Conservation (phyloP, 164 flowering plant genomes). For the Akebia trifoliata region DNA sequence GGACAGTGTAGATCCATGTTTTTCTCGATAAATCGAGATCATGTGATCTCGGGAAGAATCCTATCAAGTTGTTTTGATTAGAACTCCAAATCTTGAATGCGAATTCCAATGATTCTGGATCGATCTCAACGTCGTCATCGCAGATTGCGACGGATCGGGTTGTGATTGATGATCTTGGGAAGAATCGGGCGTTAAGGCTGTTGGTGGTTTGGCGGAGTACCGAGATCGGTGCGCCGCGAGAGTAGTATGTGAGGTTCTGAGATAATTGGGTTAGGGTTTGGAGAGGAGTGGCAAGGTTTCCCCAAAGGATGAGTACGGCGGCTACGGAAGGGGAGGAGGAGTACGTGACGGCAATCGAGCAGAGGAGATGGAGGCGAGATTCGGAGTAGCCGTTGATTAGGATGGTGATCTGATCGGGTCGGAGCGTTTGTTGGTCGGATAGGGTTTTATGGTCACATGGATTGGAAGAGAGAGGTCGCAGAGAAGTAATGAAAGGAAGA, state of each 20-base stretch:
- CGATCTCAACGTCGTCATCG: slow-evolving; percentile 84
- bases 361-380: slow-evolving; percentile 71
- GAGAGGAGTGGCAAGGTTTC: slow-evolving; percentile 62
- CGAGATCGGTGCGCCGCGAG: slow-evolving; percentile 40
- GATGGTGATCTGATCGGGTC: slow-evolving; percentile 65
- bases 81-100: slow-evolving; percentile 61
- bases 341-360: slow-evolving; percentile 55
- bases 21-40: slow-evolving; percentile 43
- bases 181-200: slow-evolving; percentile 68
- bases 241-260: slow-evolving; percentile 38
- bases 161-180: slow-evolving; percentile 45
- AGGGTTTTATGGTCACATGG: slow-evolving; percentile 30
- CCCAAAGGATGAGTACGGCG: slow-evolving; percentile 74
- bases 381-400: slow-evolving; percentile 89
- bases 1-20: slow-evolving; percentile 83
- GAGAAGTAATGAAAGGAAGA: neutral
- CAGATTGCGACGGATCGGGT: slow-evolving; percentile 71
- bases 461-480: slow-evolving; percentile 10
- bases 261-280: slow-evolving; percentile 39
- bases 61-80: slow-evolving; percentile 45
- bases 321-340: slow-evolving; percentile 51
- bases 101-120: slow-evolving; percentile 47
- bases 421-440: slow-evolving; percentile 28
- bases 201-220: slow-evolving; percentile 38
- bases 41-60: slow-evolving; percentile 79